Base-by-base conservation (phyloP, 169 alveolate species). In the Perkinsus olseni region DNA sequence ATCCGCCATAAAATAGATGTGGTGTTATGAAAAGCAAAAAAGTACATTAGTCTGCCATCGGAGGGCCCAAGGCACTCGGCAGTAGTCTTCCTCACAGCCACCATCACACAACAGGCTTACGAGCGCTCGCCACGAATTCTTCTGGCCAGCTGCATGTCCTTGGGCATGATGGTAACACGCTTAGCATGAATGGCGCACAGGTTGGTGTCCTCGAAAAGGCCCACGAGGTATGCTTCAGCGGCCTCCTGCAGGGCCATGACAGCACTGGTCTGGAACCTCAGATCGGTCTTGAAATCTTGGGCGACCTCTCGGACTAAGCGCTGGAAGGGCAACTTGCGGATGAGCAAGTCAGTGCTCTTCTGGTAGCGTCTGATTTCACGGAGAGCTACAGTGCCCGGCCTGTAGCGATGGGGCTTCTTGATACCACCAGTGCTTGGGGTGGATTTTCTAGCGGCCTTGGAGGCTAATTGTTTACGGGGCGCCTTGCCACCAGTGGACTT, bases 161-260 rank as follows among this genome's bases (percentile, higher is more conserved):
- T 99, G 94, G 99, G 99, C 99, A 99, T 99, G 94, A 99, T 98
- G 95, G 99, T 99, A 45, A 99, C 99, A 95, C 99, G 97, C 98
- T 98, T 98, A 92, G 99, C 99, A 96, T 99, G 99, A 94, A 98
- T 98, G 93, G 99, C 99, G 95, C 99, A 99, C 95, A 99, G 95
- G 98, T 98, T 98, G 95, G 99, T 99, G 96, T 99, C 99, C 96
- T 99, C 99, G 96, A 99, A 99, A 94, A 99, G 98, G 38, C 99
- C 99, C 91, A 99, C 99, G 74, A 99, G 97, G 96, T 98, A 99
- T 38, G 99, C 99, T 96, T 99, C 99, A 91, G 99, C 98, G 48
- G 99, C 99, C 96, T 99, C 99, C 96, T 98, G 99, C 91, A 98
- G 98, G 62, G 99, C 99, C 95, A 99, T 97, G 92, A 99, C 99